These are phyloP conservation scores for Penicillium sp. DNA, from an alignment of 2,329 filamentous ascomycete genomes.

Conservation along the genomic window DNA sequence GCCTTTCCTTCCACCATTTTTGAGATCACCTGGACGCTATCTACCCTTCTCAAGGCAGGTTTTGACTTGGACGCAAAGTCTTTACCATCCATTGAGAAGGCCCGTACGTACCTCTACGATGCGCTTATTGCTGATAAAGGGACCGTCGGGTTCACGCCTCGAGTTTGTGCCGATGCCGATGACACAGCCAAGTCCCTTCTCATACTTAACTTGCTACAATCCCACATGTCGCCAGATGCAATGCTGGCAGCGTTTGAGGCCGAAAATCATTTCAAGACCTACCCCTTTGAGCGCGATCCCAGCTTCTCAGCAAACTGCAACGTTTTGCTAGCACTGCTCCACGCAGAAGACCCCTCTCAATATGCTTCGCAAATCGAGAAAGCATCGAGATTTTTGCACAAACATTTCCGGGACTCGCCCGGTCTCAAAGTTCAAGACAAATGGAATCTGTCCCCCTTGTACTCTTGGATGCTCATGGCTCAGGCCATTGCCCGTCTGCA, in stretches of 20 bases:
- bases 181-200: slow-evolving; percentile 35
- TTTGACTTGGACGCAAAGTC: slow-evolving; percentile 2
- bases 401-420: slow-evolving; percentile 22
- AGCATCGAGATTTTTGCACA: slow-evolving; percentile 1
- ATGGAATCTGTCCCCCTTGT: slow-evolving; percentile 32
- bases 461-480: slow-evolving; percentile 29
- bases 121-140: slow-evolving; percentile 17
- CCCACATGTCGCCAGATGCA: slow-evolving; percentile 22
- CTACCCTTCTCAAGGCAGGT: slow-evolving; percentile 9
- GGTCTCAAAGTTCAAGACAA: slow-evolving; percentile 36
- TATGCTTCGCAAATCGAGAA: slow-evolving; percentile 2
- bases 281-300: slow-evolving; percentile 37
- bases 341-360: slow-evolving; percentile 23
- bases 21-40: slow-evolving; percentile 35
- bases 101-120: neutral
- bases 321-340: slow-evolving; percentile 40
- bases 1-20: slow-evolving; percentile 39
- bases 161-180: slow-evolving; percentile 34
- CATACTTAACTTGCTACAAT: slow-evolving; percentile 20
- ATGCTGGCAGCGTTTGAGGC: slow-evolving; percentile 39
- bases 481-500: slow-evolving; percentile 13
- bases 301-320: slow-evolving; percentile 47
- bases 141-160: slow-evolving; percentile 27
- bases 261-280: slow-evolving; percentile 41
- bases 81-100: neutral